Base-by-base conservation (phyloP, 2,329 filamentous ascomycete genomes). In the Helotiales sp. region DNA sequence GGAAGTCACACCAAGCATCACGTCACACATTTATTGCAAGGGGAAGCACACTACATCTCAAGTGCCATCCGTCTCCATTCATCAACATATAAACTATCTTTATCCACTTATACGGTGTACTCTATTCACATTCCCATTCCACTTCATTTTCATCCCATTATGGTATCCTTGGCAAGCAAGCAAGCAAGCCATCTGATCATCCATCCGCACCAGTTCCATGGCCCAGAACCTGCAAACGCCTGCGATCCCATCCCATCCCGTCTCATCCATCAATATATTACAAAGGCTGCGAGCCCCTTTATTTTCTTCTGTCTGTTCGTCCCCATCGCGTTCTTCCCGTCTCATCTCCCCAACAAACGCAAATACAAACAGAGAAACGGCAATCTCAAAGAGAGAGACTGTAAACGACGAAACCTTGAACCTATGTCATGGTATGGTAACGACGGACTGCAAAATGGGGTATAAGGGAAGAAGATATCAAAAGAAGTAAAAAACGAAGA, bases 401-500 rank as follows among this genome's bases (percentile, higher is more conserved):
- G n/a, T n/a, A 40, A 27, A 50, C 42, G 31, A 51, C 19, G 31
- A 46, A 25, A 40, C 52, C 38, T 24, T n/a, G n/a, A 64, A 58
- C 60, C 52, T 48, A 61, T 61, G 61, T 61, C 29, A 58, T 60
- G 51, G 29, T 38, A 36, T 49, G 50, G 29, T 29, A 54, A 52
- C 31, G 42, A 55, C 25, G 51, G 33, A 53, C 49, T 53, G 57
- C 58, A 58, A 55, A 58, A 55, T 58, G 61, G 58, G 49, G 60
- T 58, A 64, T 61, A 65, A 66, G 54, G 57, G 64, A 63, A 60
- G 52, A 48, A 66, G 61, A 49, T 48, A 58, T 30, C 42, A 12
- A 47, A 30, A 19, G 12, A 48, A n/a, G 19, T n/a, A 4, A 48
- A 31, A 13, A 48, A 31, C 2, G 17, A 48, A 48, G 34, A 38